Evolutionary conservation across 306 rosid species (phyloP).

Genomic region (Cicer judaicum): DNA sequence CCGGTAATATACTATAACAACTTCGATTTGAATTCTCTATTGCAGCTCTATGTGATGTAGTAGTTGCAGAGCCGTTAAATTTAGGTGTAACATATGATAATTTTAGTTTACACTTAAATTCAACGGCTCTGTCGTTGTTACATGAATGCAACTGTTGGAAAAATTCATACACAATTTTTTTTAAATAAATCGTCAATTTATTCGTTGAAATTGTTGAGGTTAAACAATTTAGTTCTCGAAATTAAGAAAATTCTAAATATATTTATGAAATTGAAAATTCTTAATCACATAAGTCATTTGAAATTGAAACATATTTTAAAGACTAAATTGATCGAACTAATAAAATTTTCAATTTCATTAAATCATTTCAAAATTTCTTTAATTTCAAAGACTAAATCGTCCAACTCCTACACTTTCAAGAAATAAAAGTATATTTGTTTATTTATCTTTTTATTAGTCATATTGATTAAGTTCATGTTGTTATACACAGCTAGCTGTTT

Average conservation of each 20-base stretch:
- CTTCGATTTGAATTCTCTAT: background rate
- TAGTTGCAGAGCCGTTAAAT: background rate
- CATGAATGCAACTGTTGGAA: background rate
- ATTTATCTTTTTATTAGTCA: background rate
- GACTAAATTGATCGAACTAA: too few relatives aligned
- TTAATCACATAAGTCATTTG: background rate
- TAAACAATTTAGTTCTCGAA: background rate
- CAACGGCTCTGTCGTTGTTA: background rate
- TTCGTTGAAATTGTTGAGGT: background rate
- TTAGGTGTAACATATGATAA: background rate
- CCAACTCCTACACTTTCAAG: background rate
- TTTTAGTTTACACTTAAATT: background rate
- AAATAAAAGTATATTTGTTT: background rate
- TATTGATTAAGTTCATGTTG: slow-evolving; percentile 17
- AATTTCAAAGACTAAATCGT: background rate
- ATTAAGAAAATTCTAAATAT: background rate
- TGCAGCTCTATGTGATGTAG: background rate
- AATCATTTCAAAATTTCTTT: background rate
- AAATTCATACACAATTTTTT: background rate
- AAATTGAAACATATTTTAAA: background rate
- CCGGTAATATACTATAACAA: slow-evolving; percentile 1
- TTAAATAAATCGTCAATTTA: background rate
- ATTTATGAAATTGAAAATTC: background rate
- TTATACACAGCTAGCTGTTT: slow-evolving; percentile 25
- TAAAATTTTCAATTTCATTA: too few relatives aligned